Percentiles rank a stretch among this genome's conserved stretches.
These are phyloP conservation scores for Spathaspora boniae DNA, from an alignment of 805 yeast genomes.

Conservation along the genomic window DNA sequence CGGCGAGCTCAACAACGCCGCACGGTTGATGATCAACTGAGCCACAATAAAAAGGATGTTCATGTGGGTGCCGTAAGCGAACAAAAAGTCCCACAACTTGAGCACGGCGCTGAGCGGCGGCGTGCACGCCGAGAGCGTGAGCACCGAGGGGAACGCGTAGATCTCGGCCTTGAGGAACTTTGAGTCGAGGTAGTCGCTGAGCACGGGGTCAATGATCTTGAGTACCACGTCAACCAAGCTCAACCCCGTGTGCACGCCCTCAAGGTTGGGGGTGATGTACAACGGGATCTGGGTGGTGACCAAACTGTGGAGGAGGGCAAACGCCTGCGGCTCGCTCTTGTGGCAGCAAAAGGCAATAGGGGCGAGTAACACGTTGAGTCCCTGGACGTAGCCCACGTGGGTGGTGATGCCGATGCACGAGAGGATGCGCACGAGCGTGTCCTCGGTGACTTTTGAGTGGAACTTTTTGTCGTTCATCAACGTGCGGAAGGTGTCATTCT, in stretches of 20 bases:
- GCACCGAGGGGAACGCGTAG: conserved; percentile 79
- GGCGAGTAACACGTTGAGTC: conserved; percentile 83
- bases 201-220: conserved; percentile 67
- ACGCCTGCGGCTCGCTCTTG: conserved; percentile 84
- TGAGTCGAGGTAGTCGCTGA: conserved; percentile 55
- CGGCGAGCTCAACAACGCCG: conserved; percentile 51
- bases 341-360: conserved; percentile 71
- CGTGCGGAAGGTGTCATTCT: conserved; percentile 84
- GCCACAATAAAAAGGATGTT: conserved; percentile 82
- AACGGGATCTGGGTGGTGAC: conserved; percentile 67
- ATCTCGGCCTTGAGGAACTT: conserved; percentile 77
- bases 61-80: conserved; percentile 89
- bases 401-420: conserved; percentile 64
- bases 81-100: conserved; percentile 83
- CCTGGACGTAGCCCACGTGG: conserved; percentile 71
- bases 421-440: conserved; percentile 60
- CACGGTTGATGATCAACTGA: conserved; percentile 68
- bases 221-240: conserved; percentile 71
- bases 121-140: conserved; percentile 85
- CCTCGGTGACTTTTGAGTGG: conserved; percentile 65
- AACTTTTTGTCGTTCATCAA: conserved; percentile 70
- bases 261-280: conserved; percentile 70
- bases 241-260: conserved; percentile 79
- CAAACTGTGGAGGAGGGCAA: conserved; percentile 61
- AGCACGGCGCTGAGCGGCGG: conserved; percentile 77